A percentile compares a stretch with the other conserved stretches of the same genome.
phyloP scores from a whole-genome alignment of 768 basidiomycete species.

The Kwoniella dejecticola region DNA sequence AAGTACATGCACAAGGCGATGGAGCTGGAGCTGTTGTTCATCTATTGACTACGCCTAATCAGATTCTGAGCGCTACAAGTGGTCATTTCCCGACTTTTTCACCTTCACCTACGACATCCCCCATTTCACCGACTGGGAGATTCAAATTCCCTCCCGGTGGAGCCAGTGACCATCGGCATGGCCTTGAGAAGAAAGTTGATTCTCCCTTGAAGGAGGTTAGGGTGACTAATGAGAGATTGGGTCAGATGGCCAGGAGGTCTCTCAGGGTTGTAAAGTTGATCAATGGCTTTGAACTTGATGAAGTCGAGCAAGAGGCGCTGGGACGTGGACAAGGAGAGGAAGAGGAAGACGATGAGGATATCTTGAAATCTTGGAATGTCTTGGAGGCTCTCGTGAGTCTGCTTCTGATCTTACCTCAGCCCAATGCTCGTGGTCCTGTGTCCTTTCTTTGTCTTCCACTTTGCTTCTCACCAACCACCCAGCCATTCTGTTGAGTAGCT shows the following conservation, averaged over 20 bases:
- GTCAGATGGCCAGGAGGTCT: slow-evolving; percentile 17
- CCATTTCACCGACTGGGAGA: background rate
- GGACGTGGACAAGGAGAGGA: slow-evolving; percentile 7
- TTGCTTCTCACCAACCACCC: too few species aligned
- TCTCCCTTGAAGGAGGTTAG: slow-evolving; percentile 17
- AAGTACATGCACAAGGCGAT: too few species aligned
- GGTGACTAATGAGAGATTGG: slow-evolving; percentile 16
- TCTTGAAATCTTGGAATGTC: slow-evolving; percentile 32
- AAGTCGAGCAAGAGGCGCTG: slow-evolving; percentile 24
- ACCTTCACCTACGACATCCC: slow-evolving; percentile 7
- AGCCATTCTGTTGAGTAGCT: too few species aligned
- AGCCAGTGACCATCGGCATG: background rate
- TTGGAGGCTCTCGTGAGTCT: slow-evolving; percentile 47
- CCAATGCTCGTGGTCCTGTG: too few species aligned
- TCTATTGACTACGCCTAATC: slow-evolving; percentile 31
- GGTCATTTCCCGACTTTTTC: slow-evolving; percentile 13
- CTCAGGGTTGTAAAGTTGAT: slow-evolving; percentile 24
- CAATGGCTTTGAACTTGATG: slow-evolving; percentile 35
- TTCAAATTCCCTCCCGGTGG: background rate
- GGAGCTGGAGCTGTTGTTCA: slow-evolving; percentile 46
- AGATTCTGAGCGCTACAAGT: slow-evolving; percentile 21
- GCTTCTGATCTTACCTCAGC: too few species aligned
- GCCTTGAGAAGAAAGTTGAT: background rate
- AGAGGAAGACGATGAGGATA: slow-evolving; percentile 29
- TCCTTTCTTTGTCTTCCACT: too few species aligned